phyloP scores from a whole-genome alignment of 371 early-diverging fungal species.

The Haplosporangium sp. region DNA sequence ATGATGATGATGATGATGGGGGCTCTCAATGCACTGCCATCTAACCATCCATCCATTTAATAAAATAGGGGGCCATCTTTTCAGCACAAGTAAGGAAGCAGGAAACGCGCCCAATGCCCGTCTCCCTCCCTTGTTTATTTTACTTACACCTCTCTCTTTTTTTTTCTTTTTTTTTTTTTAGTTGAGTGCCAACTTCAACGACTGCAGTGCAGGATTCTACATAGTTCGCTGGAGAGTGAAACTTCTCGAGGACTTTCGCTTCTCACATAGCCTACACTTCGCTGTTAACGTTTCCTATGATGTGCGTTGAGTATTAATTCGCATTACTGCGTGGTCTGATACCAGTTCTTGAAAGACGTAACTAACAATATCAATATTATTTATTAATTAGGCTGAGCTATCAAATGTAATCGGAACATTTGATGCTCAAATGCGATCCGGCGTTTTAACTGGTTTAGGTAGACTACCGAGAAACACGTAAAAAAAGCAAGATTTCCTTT shows the following conservation, averaged over 20 bases:
- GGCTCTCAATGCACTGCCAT: too few species aligned
- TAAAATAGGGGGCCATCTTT: conserved; percentile 18
- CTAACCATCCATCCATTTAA: neutral
- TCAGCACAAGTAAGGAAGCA: conserved; percentile 8
- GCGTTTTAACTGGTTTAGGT: conserved; percentile 31
- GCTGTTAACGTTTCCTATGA: conserved; percentile 37
- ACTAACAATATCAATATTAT: neutral
- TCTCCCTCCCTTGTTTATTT: too few species aligned
- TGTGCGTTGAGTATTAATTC: conserved; percentile 9
- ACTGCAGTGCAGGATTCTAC: conserved; percentile 40
- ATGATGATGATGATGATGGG: too few species aligned
- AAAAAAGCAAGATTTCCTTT: neutral
- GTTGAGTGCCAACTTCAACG: conserved; percentile 28
- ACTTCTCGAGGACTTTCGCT: conserved; percentile 17
- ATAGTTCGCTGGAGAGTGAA: conserved; percentile 41
- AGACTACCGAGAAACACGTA: neutral
- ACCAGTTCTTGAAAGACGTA: too few species aligned
- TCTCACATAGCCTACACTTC: conserved; percentile 46
- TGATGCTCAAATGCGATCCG: conserved; percentile 34
- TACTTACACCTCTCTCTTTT: too few species aligned
- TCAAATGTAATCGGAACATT: conserved; percentile 40
- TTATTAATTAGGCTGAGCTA: conserved; percentile 26
- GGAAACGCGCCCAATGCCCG: neutral
- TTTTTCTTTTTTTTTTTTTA: neutral
- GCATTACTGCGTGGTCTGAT: neutral